These are phyloP conservation scores for Ramularia endophylla DNA, from an alignment of 2,329 filamentous ascomycete species.

Conservation along the genomic window DNA sequence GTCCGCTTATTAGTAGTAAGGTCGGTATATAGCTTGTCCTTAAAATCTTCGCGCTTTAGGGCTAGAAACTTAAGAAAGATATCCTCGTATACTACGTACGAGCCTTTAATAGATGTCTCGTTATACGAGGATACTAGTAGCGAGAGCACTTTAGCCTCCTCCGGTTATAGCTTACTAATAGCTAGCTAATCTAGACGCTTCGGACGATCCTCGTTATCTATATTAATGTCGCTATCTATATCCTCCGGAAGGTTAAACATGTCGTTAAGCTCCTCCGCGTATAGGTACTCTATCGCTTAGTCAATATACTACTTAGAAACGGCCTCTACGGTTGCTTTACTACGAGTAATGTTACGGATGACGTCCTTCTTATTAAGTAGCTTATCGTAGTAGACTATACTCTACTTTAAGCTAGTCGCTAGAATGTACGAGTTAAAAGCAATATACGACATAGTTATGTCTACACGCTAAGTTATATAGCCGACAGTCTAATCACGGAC, in stretches of 20 bases:
- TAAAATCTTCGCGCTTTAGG: neutral
- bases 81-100: neutral
- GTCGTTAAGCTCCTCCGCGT: neutral
- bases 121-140: neutral
- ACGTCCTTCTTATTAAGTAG: neutral
- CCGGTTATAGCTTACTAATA: neutral
- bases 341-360: neutral
- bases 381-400: neutral
- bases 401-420: neutral
- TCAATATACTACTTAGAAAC: neutral
- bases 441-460: too few species aligned
- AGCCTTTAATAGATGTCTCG: neutral
- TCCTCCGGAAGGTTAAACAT: neutral
- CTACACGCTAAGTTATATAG: neutral
- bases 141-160: neutral
- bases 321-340: neutral
- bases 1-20: too few species aligned
- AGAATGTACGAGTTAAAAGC: neutral
- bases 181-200: neutral
- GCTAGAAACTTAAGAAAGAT: constrained; percentile 1
- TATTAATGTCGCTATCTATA: too few species aligned
- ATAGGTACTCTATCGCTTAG: neutral
- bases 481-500: neutral
- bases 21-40: too few species aligned
- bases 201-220: too few species aligned